These are phyloP conservation scores for Aspergillus affinis DNA, from an alignment of 495 filamentous ascomycete species.

Conservation along the genomic window DNA sequence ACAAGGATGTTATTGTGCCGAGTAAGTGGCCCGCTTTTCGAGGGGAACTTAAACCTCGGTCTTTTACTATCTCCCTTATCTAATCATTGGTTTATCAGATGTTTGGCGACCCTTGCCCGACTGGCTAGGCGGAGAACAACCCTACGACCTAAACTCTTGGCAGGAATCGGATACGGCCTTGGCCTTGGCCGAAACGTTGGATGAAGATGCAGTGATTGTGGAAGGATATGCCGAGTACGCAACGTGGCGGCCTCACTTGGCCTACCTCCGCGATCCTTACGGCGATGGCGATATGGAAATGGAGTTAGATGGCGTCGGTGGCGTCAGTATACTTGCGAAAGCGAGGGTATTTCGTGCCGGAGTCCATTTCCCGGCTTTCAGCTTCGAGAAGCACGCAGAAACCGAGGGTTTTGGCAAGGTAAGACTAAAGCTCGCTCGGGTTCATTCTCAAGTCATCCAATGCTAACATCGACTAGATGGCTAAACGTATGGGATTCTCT, in stretches of 20 bases:
- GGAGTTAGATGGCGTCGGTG: slow-evolving; percentile 97
- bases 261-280: slow-evolving; percentile 95
- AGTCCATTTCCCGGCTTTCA: slow-evolving; percentile 97
- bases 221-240: slow-evolving; percentile 99
- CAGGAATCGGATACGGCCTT: slow-evolving; percentile 98
- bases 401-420: slow-evolving; percentile 99
- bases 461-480: slow-evolving; percentile 70
- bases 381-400: slow-evolving; percentile 97
- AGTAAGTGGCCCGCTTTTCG: slow-evolving; percentile 62
- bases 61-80: slow-evolving; percentile 8
- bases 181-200: slow-evolving; percentile 87
- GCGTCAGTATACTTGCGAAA: slow-evolving; percentile 96
- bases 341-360: slow-evolving; percentile 91
- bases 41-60: neutral
- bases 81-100: slow-evolving; percentile 54
- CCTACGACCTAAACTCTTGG: slow-evolving; percentile 99
- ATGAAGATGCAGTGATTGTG: slow-evolving; percentile 98
- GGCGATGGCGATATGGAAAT: slow-evolving; percentile 99
- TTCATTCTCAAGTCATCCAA: neutral
- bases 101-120: slow-evolving; percentile 98
- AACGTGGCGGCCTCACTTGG: slow-evolving; percentile 96
- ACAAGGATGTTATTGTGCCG: slow-evolving; percentile 98
- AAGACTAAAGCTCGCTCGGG: slow-evolving; percentile 19
- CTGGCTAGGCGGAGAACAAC: slow-evolving; percentile 98
- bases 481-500: slow-evolving; percentile 89